Percentiles rank a stretch among this genome's conserved stretches.
These are phyloP conservation scores for Podospora comata DNA, from an alignment of 495 filamentous ascomycete genomes.

Conservation along the genomic window DNA sequence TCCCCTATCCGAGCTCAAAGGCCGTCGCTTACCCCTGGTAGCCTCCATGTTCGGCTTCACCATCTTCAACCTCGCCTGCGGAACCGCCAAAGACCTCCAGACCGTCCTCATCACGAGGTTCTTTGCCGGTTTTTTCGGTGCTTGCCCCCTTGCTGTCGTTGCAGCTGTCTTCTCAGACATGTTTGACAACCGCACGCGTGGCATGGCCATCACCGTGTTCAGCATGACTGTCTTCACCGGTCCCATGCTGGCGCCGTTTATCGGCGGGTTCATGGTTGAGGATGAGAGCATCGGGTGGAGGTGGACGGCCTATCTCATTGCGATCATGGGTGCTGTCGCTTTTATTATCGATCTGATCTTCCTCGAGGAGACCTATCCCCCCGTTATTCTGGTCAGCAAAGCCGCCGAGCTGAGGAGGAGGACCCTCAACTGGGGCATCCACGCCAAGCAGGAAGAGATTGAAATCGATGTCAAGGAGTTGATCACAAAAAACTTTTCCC, in stretches of 20 bases:
- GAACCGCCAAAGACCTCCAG: slow-evolving; percentile 74
- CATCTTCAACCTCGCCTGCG: slow-evolving; percentile 70
- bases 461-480: slow-evolving; percentile 79
- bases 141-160: slow-evolving; percentile 77
- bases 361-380: slow-evolving; percentile 80
- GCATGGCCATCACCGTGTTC: slow-evolving; percentile 78
- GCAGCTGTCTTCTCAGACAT: slow-evolving; percentile 87
- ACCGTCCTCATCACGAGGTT: slow-evolving; percentile 81
- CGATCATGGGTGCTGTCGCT: slow-evolving; percentile 74
- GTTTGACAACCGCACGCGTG: slow-evolving; percentile 74
- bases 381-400: slow-evolving; percentile 72
- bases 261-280: slow-evolving; percentile 75
- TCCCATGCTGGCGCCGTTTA: slow-evolving; percentile 74
- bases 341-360: slow-evolving; percentile 68
- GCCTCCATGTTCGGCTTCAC: slow-evolving; percentile 74
- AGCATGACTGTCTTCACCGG: slow-evolving; percentile 81
- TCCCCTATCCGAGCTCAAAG: slow-evolving; percentile 75
- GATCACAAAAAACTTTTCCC: slow-evolving; percentile 76
- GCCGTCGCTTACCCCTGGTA: slow-evolving; percentile 68
- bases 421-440: slow-evolving; percentile 90
- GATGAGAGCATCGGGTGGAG: slow-evolving; percentile 71
- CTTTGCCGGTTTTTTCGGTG: slow-evolving; percentile 73
- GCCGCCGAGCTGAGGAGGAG: slow-evolving; percentile 73
- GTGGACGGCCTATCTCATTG: slow-evolving; percentile 73
- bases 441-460: slow-evolving; percentile 91